Base-by-base conservation (phyloP, 306 rosid species). In the Purshia tridentata region DNA sequence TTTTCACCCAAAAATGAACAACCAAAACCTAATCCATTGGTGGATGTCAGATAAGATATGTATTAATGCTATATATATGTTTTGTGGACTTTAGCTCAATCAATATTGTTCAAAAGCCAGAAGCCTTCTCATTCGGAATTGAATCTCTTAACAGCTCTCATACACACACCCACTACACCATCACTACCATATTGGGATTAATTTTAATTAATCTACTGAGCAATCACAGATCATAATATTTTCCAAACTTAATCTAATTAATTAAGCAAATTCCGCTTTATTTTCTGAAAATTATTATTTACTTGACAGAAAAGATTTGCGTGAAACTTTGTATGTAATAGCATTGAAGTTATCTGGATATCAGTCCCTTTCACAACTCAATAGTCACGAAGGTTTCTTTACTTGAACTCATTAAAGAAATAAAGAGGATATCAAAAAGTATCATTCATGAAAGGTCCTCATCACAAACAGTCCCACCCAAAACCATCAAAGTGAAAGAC, bases 51-150 rank as follows among this genome's bases (percentile, higher is more conserved):
- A 77, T 69, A 29, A 22, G 57, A 61, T 51, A 40, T 57, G 52
- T 58, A 55, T 70, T 52, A n/a, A n/a, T n/a, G 44, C 10, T 6
- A 39, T n/a, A 6, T n/a, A 6, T 37, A 37, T 77, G 76, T 69
- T 81, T 76, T 84, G 83, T 83, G 63, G 65, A 70, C 41, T 73
- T 76, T 67, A 29, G n/a, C 15, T 12, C 29, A 6, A 23, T 23
- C n/a, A 41, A 62, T 9, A 62, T 16, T 14, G 15, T 61, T 39
- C 20, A 40, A 29, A 29, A 29, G 2, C 35, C 35, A 29, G 2
- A 29, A 29, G 35, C 47, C 45, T 7, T 29, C 48, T 66, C 12
- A 12, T 53, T 45, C 45, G 10, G 19, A 22, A 45, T 45, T 19
- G 13, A 29, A 65, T 52, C 55, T 63, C 65, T 73, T 3, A 15